These are phyloP conservation scores for Pythium dissimile DNA, from an alignment of 352 stramenopile species.

Conservation along the genomic window DNA sequence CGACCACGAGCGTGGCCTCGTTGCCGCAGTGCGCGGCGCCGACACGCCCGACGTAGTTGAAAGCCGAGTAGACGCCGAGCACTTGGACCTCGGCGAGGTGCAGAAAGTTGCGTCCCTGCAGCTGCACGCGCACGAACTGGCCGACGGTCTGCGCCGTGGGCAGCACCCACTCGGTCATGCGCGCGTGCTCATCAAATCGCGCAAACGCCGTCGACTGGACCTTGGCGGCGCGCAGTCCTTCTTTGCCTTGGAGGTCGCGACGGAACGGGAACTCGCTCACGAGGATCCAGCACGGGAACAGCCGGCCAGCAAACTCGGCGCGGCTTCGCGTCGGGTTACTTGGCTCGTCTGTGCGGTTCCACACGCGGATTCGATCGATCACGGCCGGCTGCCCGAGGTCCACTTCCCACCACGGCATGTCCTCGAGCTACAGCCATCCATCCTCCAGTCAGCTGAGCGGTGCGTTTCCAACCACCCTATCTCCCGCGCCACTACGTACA, in stretches of 20 bases:
- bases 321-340: slow-evolving; percentile 63
- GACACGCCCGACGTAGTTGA: slow-evolving; percentile 82
- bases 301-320: slow-evolving; percentile 70
- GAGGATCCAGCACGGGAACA: slow-evolving; percentile 94
- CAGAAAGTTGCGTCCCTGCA: slow-evolving; percentile 88
- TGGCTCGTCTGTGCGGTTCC: slow-evolving; percentile 91
- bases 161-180: slow-evolving; percentile 87
- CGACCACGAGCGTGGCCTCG: slow-evolving; percentile 86
- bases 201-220: slow-evolving; percentile 74
- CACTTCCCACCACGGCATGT: slow-evolving; percentile 93
- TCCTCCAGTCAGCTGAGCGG: not conserved
- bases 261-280: slow-evolving; percentile 87
- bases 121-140: slow-evolving; percentile 82
- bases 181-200: slow-evolving; percentile 69
- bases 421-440: slow-evolving; percentile 64
- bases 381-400: slow-evolving; percentile 80
- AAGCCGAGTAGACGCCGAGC: slow-evolving; percentile 86
- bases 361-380: slow-evolving; percentile 82
- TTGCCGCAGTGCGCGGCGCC: slow-evolving; percentile 75
- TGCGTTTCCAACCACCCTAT: not conserved
- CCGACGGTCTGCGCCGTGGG: slow-evolving; percentile 80
- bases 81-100: slow-evolving; percentile 91
- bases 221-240: slow-evolving; percentile 83
- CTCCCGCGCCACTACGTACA: slow-evolving; percentile 24
- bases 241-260: slow-evolving; percentile 65